Conservation (phyloP, 2,329 filamentous ascomycete species). For the Diplodia seriata region DNA sequence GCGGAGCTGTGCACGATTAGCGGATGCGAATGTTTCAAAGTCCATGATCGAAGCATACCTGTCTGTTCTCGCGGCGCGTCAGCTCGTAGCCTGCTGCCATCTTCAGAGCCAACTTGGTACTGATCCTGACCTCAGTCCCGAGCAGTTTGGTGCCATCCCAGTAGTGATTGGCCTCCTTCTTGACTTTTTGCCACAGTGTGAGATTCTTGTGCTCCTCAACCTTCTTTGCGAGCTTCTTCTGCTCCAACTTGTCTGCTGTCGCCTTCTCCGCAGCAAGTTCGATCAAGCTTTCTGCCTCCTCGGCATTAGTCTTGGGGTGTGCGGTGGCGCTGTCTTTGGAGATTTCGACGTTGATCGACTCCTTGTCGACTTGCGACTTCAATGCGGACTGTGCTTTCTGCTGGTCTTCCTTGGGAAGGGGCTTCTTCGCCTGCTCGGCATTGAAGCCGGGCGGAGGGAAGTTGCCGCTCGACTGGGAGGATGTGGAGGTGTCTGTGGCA, state of each 20-base stretch:
- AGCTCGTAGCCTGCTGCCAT: conserved; percentile 99
- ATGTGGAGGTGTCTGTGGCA: conserved; percentile 64
- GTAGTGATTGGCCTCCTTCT: conserved; percentile 92
- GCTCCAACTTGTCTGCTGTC: conserved; percentile 54
- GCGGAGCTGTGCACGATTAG: conserved; percentile 64
- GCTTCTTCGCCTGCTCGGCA: conserved; percentile 86
- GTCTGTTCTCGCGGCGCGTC: conserved; percentile 88
- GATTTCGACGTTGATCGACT: conserved; percentile 37
- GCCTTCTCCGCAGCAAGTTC: conserved; percentile 70
- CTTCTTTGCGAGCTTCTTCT: conserved; percentile 65
- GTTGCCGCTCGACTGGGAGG: conserved; percentile 55
- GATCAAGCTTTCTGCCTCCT: conserved; percentile 60
- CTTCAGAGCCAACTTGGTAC: conserved; percentile 86
- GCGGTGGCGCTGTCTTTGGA: conserved; percentile 51
- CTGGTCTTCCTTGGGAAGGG: conserved; percentile 65
- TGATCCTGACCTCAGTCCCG: conserved; percentile 91
- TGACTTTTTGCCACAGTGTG: conserved; percentile 89
- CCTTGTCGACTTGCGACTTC: conserved; percentile 38
- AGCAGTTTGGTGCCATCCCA: conserved; percentile 98
- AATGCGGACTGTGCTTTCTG: conserved; percentile 43
- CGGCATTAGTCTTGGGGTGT: conserved; percentile 55
- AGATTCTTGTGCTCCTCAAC: conserved; percentile 83
- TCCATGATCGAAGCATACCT: conserved; percentile 55
- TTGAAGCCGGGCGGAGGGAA: conserved; percentile 90
- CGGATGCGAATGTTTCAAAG: background rate